phyloP scores from a whole-genome alignment of 1,139 yeast genomes.

The Pichia sp. region DNA sequence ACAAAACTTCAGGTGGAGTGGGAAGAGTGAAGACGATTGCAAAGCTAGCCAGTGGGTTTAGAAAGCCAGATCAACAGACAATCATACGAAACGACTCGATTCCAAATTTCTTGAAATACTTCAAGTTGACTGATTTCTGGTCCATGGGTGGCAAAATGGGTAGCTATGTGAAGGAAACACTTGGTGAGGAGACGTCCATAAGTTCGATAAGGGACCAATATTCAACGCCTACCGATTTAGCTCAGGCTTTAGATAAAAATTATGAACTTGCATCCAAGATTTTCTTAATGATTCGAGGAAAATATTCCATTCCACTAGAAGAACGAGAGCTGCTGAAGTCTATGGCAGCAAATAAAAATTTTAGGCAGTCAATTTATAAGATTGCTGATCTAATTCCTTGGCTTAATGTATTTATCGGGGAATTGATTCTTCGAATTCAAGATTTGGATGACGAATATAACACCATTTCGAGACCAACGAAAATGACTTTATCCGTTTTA shows the following conservation, averaged over 20 bases:
- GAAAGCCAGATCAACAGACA: conserved; percentile 86
- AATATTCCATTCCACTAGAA: conserved; percentile 47
- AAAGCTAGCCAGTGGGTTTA: conserved; percentile 81
- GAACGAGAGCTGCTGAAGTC: conserved; percentile 66
- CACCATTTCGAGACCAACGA: conserved; percentile 47
- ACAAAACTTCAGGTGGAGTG: conserved; percentile 88
- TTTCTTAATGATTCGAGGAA: conserved; percentile 63
- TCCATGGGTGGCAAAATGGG: conserved; percentile 93
- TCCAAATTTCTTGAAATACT: conserved; percentile 50
- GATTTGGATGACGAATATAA: conserved; percentile 70
- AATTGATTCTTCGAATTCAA: conserved; percentile 60
- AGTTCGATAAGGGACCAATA: conserved; percentile 49
- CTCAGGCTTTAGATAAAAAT: conserved; percentile 38
- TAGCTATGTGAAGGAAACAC: conserved; percentile 44
- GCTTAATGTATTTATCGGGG: conserved; percentile 82
- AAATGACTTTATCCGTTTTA: conserved; percentile 40
- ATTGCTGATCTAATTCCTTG: conserved; percentile 65
- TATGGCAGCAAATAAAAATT: conserved; percentile 85
- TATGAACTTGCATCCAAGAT: conserved; percentile 44
- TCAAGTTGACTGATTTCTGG: conserved; percentile 72
- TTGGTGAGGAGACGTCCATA: conserved; percentile 30
- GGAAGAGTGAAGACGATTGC: conserved; percentile 74
- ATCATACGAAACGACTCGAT: conserved; percentile 51
- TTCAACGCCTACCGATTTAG: conserved; percentile 33
- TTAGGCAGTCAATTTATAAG: conserved; percentile 53